Conservation (phyloP, 257 asterid genomes). For the Solanum microdontum region DNA sequence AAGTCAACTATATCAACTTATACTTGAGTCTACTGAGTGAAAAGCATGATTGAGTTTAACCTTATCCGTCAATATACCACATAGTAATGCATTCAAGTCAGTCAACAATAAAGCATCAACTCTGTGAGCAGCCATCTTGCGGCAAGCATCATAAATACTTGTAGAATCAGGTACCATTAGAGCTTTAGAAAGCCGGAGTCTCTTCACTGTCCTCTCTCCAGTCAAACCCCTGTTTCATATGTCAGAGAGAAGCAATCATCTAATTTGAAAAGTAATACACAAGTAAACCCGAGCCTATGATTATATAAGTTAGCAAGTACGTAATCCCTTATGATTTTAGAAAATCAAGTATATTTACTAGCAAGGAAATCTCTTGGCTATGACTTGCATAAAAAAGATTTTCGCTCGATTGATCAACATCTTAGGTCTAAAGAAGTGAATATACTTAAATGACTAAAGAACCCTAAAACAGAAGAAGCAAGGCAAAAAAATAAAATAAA, state of each 20-base stretch:
- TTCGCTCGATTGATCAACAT: neutral
- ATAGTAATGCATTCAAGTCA: conserved; percentile 81
- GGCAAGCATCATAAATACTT: conserved; percentile 69
- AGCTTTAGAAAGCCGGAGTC: conserved; percentile 78
- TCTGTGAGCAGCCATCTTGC: conserved; percentile 77
- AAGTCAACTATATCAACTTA: neutral
- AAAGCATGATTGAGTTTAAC: conserved; percentile 14
- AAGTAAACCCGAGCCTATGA: neutral
- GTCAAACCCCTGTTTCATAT: conserved; percentile 50
- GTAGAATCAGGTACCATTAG: conserved; percentile 77
- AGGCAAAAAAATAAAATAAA: neutral
- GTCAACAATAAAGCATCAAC: conserved; percentile 86
- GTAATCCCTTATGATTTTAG: neutral
- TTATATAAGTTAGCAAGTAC: neutral
- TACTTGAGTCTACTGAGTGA: neutral
- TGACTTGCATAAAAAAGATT: neutral
- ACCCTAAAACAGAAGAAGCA: neutral
- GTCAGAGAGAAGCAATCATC: conserved; percentile 2
- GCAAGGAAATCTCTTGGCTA: neutral
- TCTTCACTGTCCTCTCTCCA: conserved; percentile 91
- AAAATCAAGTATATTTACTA: neutral
- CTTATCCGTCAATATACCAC: conserved; percentile 94
- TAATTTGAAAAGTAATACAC: neutral
- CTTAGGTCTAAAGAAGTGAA: neutral
- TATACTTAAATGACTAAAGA: neutral